Evolutionary conservation across 140 eudicot genomes (phyloP).

Genomic region (Bidens hawaiensis): DNA sequence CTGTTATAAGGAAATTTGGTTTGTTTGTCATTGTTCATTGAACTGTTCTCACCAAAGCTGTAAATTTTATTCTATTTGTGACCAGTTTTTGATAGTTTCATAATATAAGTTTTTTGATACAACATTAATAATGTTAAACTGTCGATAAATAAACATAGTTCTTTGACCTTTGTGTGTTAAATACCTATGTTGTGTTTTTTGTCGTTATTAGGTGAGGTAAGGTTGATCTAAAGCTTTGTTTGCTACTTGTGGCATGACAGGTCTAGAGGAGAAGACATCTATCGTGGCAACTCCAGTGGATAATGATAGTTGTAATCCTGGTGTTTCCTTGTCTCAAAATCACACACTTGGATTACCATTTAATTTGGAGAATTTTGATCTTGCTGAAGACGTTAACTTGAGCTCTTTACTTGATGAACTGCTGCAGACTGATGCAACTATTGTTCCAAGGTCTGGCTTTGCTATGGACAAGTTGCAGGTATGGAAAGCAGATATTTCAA

Average conservation of each 20-base stretch:
- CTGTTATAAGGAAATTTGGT: not conserved
- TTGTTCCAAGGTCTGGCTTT: slow-evolving; percentile 35
- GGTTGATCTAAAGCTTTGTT: slow-evolving; percentile 13
- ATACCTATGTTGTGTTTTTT: not conserved
- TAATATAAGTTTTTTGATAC: not conserved
- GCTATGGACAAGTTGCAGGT: slow-evolving; percentile 62
- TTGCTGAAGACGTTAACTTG: slow-evolving; percentile 35
- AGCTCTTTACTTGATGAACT: slow-evolving; percentile 48
- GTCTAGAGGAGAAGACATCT: slow-evolving; percentile 52
- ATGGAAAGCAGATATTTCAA: slow-evolving; percentile 63
- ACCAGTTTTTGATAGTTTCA: not conserved
- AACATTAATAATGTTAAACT: not conserved
- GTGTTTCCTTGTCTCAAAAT: slow-evolving; percentile 40
- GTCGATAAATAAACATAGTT: not conserved
- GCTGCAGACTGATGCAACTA: slow-evolving; percentile 46
- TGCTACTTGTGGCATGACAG: slow-evolving; percentile 34
- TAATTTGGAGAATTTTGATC: slow-evolving; percentile 52
- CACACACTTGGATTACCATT: slow-evolving; percentile 35
- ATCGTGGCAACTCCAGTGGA: slow-evolving; percentile 27
- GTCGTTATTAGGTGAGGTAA: not conserved
- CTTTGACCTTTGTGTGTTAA: not conserved
- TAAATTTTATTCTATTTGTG: not conserved
- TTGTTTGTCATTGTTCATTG: not conserved
- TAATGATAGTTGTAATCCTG: slow-evolving; percentile 35
- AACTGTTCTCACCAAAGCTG: not conserved